phyloP scores from a whole-genome alignment of 2,329 filamentous ascomycete genomes.

The Trichoderma polysporum region DNA sequence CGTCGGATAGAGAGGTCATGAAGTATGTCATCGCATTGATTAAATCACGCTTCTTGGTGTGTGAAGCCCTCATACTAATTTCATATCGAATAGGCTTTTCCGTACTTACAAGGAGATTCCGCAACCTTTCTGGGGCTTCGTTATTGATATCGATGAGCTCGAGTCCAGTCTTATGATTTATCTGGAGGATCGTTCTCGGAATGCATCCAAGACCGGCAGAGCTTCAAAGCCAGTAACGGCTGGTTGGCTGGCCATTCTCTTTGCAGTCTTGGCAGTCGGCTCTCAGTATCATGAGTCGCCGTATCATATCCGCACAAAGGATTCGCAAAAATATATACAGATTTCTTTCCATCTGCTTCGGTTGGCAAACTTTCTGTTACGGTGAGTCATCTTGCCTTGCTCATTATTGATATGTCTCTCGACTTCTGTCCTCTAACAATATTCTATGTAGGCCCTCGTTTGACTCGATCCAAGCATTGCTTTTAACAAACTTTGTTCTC shows the following conservation, averaged over 20 bases:
- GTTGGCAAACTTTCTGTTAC: constrained; percentile 61
- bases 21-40: constrained; percentile 47
- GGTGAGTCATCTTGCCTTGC: constrained; percentile 38
- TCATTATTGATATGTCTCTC: neutral
- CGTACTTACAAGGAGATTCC: constrained; percentile 66
- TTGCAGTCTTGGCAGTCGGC: constrained; percentile 63
- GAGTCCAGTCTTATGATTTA: constrained; percentile 65
- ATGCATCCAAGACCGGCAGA: constrained; percentile 47
- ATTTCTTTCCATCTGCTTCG: constrained; percentile 65
- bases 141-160: constrained; percentile 65
- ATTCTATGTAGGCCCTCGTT: constrained; percentile 52
- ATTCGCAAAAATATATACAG: constrained; percentile 61
- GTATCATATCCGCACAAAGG: constrained; percentile 58
- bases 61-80: neutral
- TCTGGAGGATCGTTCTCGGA: constrained; percentile 61
- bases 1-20: constrained; percentile 65
- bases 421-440: constrained; percentile 1
- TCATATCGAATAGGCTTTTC: constrained; percentile 50
- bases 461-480: constrained; percentile 63
- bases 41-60: neutral
- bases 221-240: constrained; percentile 56
- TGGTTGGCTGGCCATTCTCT: constrained; percentile 65
- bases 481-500: constrained; percentile 62
- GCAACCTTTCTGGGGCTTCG: constrained; percentile 67
- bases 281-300: constrained; percentile 66